phyloP scores from a whole-genome alignment of 345 rosid species.

The Excoecaria cochinchinensis region DNA sequence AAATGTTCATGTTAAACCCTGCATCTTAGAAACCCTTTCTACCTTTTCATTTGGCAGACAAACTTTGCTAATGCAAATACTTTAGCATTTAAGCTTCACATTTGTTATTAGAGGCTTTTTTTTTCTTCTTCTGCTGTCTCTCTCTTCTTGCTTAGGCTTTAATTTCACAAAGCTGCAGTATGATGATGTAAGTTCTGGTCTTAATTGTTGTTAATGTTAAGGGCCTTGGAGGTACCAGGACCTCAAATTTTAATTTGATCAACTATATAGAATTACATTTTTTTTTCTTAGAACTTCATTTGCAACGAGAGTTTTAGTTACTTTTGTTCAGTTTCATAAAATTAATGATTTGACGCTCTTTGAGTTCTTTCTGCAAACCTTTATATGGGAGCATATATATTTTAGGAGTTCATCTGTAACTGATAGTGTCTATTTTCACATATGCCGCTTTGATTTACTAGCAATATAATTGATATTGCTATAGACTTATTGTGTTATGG shows the following conservation, averaged over 20 bases:
- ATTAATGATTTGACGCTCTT: neutral
- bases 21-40: too few relatives aligned
- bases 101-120: neutral
- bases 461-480: neutral
- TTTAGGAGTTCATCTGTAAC: neutral
- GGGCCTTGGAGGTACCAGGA: neutral
- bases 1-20: too few relatives aligned
- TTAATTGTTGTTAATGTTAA: neutral
- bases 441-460: neutral
- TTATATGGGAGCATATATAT: neutral
- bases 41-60: too few relatives aligned
- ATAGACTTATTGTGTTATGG: neutral
- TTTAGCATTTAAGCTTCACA: neutral
- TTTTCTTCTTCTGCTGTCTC: neutral
- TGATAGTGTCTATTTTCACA: neutral
- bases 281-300: too few relatives aligned
- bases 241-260: neutral
- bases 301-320: neutral
- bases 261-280: neutral
- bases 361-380: neutral
- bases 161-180: neutral
- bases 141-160: constrained; percentile 1
- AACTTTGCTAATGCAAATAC: neutral
- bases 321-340: neutral
- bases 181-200: neutral